These are phyloP conservation scores for Eucalyptus curtisii DNA, from an alignment of 345 rosid species.

Conservation along the genomic window DNA sequence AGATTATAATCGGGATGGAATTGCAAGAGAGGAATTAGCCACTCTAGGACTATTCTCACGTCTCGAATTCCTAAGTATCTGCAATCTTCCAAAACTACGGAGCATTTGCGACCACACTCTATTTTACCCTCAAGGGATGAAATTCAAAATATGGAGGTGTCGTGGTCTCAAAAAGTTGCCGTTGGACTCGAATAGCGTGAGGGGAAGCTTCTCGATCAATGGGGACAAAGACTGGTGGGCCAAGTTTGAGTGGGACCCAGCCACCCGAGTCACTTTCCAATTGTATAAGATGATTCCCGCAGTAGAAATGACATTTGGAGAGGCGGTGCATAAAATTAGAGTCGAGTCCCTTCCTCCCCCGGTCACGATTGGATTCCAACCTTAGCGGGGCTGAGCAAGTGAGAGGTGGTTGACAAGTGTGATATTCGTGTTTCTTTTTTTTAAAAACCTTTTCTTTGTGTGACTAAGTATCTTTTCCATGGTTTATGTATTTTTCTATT, in stretches of 20 bases:
- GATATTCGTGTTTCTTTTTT: too few species aligned
- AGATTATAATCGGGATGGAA: neutral
- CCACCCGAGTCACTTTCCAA: neutral
- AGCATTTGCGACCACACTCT: neutral
- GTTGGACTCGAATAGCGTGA: neutral
- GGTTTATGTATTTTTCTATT: too few species aligned
- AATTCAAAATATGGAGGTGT: neutral
- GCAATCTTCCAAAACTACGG: neutral
- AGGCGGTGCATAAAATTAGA: neutral
- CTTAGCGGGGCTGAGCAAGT: neutral
- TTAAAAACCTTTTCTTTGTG: too few species aligned
- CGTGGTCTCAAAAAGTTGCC: neutral
- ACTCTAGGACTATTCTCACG: neutral
- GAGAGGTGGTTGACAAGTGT: too few species aligned
- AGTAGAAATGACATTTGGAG: neutral
- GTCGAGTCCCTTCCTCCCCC: neutral
- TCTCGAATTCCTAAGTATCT: neutral
- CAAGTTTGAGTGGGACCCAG: neutral
- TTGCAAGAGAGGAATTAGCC: neutral
- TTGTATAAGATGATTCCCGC: too few species aligned
- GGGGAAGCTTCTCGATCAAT: neutral
- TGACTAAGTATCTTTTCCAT: too few species aligned
- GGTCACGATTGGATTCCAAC: neutral
- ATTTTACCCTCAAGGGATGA: neutral
- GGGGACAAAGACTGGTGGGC: neutral